phyloP scores from a whole-genome alignment of 306 rosid species.

The Castanopsis chinensis region DNA sequence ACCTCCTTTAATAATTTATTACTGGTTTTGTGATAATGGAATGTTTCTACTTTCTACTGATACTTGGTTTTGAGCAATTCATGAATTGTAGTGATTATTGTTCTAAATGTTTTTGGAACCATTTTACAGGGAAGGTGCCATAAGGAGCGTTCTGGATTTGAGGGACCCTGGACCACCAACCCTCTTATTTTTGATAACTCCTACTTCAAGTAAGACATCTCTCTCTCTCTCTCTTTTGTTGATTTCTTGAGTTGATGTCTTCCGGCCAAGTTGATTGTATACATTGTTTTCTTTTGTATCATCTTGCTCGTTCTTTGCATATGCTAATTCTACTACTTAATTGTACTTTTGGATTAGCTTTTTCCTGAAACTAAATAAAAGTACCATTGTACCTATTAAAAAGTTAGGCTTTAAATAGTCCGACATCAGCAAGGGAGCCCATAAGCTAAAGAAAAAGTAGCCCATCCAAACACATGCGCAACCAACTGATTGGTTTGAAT shows the following conservation, averaged over 20 bases:
- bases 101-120: not conserved
- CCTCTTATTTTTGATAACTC: constrained; percentile 61
- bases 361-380: too few species aligned
- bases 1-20: not conserved
- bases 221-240: too few species aligned
- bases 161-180: constrained; percentile 64
- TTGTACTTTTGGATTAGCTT: too few species aligned
- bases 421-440: too few species aligned
- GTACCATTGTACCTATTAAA: too few species aligned
- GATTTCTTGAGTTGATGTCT: constrained; percentile 3
- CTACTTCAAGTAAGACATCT: constrained; percentile 46
- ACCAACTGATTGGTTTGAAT: not conserved
- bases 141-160: constrained; percentile 68
- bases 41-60: not conserved
- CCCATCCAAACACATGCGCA: too few species aligned
- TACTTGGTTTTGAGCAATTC: not conserved
- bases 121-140: constrained; percentile 56
- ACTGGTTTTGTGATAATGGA: not conserved
- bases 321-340: not conserved
- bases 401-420: too few species aligned
- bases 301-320: not conserved
- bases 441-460: too few species aligned
- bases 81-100: not conserved
- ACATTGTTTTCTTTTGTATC: not conserved
- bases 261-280: not conserved